phyloP scores from a whole-genome alignment of 495 filamentous ascomycete species.

The Penicillium diatomitis region DNA sequence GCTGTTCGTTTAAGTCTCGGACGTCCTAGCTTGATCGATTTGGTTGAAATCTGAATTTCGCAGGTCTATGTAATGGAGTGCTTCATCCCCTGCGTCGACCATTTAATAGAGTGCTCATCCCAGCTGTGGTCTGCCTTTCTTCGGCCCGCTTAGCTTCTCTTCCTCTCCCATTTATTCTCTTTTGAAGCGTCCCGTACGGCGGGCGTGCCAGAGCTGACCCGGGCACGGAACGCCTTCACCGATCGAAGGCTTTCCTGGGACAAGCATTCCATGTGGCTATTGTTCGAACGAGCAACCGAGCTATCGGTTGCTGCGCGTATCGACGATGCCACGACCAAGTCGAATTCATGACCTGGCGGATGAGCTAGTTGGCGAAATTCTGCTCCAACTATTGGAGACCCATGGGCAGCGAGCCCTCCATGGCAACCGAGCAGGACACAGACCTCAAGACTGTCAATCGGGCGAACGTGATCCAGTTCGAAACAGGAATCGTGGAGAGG shows the following conservation, averaged over 20 bases:
- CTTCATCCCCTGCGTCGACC: background rate
- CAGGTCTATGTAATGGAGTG: background rate
- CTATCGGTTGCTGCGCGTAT: slow-evolving; percentile 27
- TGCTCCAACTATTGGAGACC: slow-evolving; percentile 24
- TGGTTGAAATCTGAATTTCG: background rate
- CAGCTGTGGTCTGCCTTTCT: background rate
- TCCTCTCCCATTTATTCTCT: slow-evolving; percentile 1
- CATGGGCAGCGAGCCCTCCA: slow-evolving; percentile 5
- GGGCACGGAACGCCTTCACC: background rate
- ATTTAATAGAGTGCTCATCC: background rate
- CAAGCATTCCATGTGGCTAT: slow-evolving; percentile 30
- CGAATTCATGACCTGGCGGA: slow-evolving; percentile 46
- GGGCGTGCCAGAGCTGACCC: slow-evolving; percentile 5
- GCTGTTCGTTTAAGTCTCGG: too few species aligned
- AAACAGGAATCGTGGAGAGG: slow-evolving; percentile 19
- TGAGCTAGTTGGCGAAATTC: slow-evolving; percentile 53
- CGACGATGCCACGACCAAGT: slow-evolving; percentile 28
- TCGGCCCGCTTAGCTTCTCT: background rate
- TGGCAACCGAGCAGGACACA: slow-evolving; percentile 1
- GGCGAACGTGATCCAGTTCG: background rate
- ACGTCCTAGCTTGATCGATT: background rate
- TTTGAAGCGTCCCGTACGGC: slow-evolving; percentile 2
- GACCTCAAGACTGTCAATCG: background rate
- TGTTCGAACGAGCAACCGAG: slow-evolving; percentile 27
- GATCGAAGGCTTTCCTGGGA: slow-evolving; percentile 3